Conservation (phyloP, 2,329 filamentous ascomycete species). For the Penicillium sp. region DNA sequence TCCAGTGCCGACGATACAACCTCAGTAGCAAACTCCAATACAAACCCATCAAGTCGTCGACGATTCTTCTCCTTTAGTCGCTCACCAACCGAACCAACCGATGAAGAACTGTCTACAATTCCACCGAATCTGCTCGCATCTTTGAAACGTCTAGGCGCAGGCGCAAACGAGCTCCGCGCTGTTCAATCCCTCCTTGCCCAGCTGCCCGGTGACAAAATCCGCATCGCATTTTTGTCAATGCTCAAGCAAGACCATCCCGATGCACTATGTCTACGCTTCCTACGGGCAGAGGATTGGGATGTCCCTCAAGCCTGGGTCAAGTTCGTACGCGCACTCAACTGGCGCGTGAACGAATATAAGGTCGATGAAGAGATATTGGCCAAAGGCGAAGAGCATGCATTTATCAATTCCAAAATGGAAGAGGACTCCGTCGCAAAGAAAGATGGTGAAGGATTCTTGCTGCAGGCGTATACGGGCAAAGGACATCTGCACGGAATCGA, state of each 20-base stretch:
- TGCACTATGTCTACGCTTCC: constrained; percentile 42
- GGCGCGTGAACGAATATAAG: constrained; percentile 35
- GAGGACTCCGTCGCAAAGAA: constrained; percentile 28
- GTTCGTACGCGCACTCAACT: constrained; percentile 40
- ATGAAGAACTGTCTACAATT: constrained; percentile 10
- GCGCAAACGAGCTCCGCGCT: constrained; percentile 10
- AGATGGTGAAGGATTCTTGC: constrained; percentile 33
- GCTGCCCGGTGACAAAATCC: constrained; percentile 22
- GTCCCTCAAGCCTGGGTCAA: constrained; percentile 42
- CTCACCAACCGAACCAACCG: constrained; percentile 4
- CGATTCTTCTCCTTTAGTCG: constrained; percentile 18
- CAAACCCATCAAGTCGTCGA: constrained; percentile 4
- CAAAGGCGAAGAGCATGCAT: constrained; percentile 35
- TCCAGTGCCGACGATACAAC: neutral
- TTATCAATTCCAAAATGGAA: constrained; percentile 19
- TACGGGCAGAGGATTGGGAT: constrained; percentile 43
- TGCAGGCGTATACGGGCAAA: constrained; percentile 42
- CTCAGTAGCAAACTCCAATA: neutral
- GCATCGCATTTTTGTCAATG: constrained; percentile 22
- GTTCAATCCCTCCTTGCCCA: constrained; percentile 24
- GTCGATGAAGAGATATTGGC: constrained; percentile 33
- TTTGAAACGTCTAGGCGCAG: constrained; percentile 11
- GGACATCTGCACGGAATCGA: constrained; percentile 41
- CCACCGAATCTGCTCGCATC: constrained; percentile 12
- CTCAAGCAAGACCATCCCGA: constrained; percentile 41